Conservation (phyloP, 139 green algal species). For the Spirogloea muscicola region DNA sequence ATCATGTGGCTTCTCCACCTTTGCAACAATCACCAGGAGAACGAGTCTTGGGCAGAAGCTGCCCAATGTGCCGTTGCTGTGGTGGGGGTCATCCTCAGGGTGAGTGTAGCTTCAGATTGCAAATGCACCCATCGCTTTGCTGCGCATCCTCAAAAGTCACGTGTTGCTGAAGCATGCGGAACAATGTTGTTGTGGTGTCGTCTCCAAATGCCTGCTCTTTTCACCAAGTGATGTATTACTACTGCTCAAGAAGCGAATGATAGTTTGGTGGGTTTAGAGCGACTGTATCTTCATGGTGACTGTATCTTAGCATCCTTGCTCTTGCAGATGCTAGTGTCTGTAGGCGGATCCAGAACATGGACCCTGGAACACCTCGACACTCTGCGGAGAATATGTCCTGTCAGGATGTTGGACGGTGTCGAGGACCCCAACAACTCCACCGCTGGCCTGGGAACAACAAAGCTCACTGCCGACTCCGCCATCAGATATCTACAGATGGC, state of each 20-base stretch:
- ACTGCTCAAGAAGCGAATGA: too few relatives aligned
- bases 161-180: too few relatives aligned
- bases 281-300: too few relatives aligned
- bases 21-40: conserved; percentile 40
- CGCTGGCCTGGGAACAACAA: conserved; percentile 27
- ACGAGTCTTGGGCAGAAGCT: conserved; percentile 37
- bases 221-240: too few relatives aligned
- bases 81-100: conserved; percentile 28
- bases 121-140: too few relatives aligned
- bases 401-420: too few relatives aligned
- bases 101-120: too few relatives aligned
- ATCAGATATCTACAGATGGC: conserved; percentile 46
- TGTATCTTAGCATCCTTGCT: too few relatives aligned
- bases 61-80: conserved; percentile 36
- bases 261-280: too few relatives aligned
- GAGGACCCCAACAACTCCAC: conserved; percentile 8
- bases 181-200: too few relatives aligned
- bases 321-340: conserved; percentile 32
- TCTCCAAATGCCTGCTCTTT: too few relatives aligned
- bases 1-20: conserved; percentile 50
- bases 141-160: too few relatives aligned
- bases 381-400: conserved; percentile 16
- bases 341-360: conserved; percentile 25
- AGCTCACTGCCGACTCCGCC: conserved; percentile 29
- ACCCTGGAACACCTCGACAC: conserved; percentile 10